Conservation (phyloP, 176 grass and related monocot species). For the Bromus sterilis region DNA sequence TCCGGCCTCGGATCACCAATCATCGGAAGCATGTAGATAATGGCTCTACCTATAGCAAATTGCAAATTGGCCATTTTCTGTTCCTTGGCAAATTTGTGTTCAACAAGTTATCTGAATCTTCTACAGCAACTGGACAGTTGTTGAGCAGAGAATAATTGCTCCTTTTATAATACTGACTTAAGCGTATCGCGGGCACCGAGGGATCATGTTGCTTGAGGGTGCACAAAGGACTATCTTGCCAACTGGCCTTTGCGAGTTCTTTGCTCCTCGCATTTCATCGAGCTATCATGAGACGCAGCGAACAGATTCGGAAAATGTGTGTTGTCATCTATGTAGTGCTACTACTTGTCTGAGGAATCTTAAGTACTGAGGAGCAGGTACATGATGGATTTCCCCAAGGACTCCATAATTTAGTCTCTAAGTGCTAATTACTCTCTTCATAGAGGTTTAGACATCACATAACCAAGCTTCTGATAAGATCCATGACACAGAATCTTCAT, state of each 20-base stretch:
- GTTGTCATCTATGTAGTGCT: not conserved
- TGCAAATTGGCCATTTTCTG: slow-evolving; percentile 16
- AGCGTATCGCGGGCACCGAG: not conserved
- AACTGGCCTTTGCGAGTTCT: not conserved
- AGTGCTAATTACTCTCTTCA: not conserved
- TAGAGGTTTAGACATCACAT: not conserved
- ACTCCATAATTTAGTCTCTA: too few species aligned
- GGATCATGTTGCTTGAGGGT: slow-evolving; percentile 35
- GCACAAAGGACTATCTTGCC: slow-evolving; percentile 18
- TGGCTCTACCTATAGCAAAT: not conserved
- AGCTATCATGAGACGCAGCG: slow-evolving; percentile 13
- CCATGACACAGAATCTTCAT: not conserved
- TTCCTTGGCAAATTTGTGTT: not conserved
- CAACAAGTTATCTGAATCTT: slow-evolving; percentile 21
- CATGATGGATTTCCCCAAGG: not conserved
- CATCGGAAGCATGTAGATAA: not conserved
- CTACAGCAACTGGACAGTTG: not conserved
- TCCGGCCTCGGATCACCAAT: not conserved
- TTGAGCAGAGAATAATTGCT: not conserved
- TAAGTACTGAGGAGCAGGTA: not conserved
- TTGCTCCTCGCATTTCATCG: not conserved
- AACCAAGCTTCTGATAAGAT: not conserved
- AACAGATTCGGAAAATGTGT: not conserved
- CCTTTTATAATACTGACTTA: not conserved
- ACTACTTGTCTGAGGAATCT: not conserved